Evolutionary conservation across 2,329 filamentous ascomycete species (phyloP), one percentile per base, ranked within the genome.

Genomic region (Metarhizium anisopliae): DNA sequence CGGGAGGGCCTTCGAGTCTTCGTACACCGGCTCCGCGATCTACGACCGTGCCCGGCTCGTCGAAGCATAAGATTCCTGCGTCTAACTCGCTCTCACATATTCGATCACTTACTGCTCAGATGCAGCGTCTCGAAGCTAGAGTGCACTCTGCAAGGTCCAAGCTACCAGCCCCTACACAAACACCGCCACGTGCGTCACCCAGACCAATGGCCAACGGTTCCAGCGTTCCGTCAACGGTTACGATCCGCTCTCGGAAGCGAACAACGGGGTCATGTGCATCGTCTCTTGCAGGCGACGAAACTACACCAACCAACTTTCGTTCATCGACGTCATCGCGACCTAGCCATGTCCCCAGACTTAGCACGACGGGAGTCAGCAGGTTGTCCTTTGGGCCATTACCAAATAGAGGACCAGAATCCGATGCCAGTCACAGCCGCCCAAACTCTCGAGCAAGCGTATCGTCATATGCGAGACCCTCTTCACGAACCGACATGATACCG

Each of bases 61-160:
- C 73, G 25, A 73, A 75, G 18, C 72, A 80, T 63, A 77, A 74
- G 58, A 62, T 83, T 43, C 79, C 82, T 30, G 75, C 77, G 54
- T 85, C 78, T 59, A 83, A 77, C 59, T 97, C 94, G 2, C 82
- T 99, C 52, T 88, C 89, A 61, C 94, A 99, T 69, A 95, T 99
- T 66, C 90, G 93, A 60, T 88, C 87, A 35, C 84, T 99, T 61
- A 96, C 95, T 57, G 92, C 90, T 32, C 94, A 97, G 73, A 96
- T 97, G 91, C 90, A 96, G 72, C 89, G 90, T 62, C 85, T 99
- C 59, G 94, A 97, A 70, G 90, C 94, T 60, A 84, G 94, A 49
- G 93, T 99, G 10, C 91, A 97, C 59, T 90, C 87, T 29, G 94
- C 87, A 18, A 85, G 91, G 62, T 96, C 93, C 43, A 96, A 94